Conservation (phyloP, 148 eudicot genomes). For the Silene latifolia region DNA sequence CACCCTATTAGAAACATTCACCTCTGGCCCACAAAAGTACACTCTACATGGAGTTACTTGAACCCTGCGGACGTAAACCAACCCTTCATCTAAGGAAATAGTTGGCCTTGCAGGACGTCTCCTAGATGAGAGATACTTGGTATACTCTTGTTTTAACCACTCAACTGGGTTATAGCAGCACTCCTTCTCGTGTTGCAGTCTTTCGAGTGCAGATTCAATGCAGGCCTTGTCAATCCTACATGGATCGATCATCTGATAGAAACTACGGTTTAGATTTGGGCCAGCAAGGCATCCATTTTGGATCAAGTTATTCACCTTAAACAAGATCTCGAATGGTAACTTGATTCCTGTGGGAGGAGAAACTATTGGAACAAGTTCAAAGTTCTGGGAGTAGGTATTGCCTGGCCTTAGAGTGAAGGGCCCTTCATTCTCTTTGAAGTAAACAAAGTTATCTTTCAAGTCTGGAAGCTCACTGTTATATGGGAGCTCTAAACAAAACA, state of each 20-base stretch:
- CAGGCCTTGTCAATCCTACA: constrained; percentile 20
- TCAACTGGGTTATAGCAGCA: constrained; percentile 80
- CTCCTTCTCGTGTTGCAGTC: constrained; percentile 45
- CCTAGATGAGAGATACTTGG: constrained; percentile 27
- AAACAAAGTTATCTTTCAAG: constrained; percentile 47
- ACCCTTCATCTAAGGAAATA: constrained; percentile 56
- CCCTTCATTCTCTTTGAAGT: constrained; percentile 38
- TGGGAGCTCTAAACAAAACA: constrained; percentile 68
- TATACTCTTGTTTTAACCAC: constrained; percentile 53
- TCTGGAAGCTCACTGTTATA: constrained; percentile 34
- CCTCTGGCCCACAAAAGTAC: constrained; percentile 84
- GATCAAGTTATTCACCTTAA: constrained; percentile 61
- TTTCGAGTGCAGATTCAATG: constrained; percentile 66
- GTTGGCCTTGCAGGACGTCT: constrained; percentile 42
- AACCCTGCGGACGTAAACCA: constrained; percentile 66
- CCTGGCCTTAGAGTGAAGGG: constrained; percentile 39
- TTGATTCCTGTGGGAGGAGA: constrained; percentile 44
- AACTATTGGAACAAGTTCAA: constrained; percentile 59
- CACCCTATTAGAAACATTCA: constrained; percentile 80
- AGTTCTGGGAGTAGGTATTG: constrained; percentile 38
- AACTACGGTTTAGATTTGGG: constrained; percentile 47
- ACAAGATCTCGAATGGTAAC: constrained; percentile 58
- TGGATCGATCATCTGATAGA: constrained; percentile 70
- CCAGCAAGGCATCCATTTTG: constrained; percentile 80
- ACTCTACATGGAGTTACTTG: constrained; percentile 76